A percentile compares a stretch with the other conserved stretches of the same genome.
These are phyloP conservation scores for Rhododendron ovatum DNA, from an alignment of 148 eudicot genomes.

Conservation along the genomic window DNA sequence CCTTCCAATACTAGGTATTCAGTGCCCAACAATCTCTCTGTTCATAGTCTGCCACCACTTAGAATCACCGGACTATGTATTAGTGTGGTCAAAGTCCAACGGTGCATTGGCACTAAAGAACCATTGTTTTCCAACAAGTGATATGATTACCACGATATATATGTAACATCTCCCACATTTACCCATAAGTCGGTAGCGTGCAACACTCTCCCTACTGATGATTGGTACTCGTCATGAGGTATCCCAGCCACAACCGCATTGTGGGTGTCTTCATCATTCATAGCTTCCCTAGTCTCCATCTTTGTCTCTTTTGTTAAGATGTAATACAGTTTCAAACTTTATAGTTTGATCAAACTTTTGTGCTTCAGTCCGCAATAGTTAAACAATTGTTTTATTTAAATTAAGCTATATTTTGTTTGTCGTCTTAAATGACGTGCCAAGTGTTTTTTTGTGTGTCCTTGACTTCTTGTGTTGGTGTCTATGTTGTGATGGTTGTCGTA, in stretches of 20 bases:
- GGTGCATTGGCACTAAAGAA: not conserved
- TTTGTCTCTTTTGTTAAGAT: not conserved
- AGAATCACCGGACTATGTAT: not conserved
- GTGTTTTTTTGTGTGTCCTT: not conserved
- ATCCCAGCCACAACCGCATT: too few species aligned
- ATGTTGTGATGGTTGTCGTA: not conserved
- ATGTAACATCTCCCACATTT: not conserved
- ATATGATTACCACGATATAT: not conserved
- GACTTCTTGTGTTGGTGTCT: not conserved
- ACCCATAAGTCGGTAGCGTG: not conserved
- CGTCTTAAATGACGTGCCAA: not conserved
- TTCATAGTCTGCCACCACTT: not conserved
- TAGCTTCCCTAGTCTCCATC: not conserved
- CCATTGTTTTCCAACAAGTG: not conserved
- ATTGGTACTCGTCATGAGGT: too few species aligned
- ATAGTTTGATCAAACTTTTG: not conserved
- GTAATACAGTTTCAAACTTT: not conserved
- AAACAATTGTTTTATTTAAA: not conserved
- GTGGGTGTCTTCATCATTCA: not conserved
- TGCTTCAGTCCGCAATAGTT: not conserved
- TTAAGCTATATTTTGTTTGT: not conserved
- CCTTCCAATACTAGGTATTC: not conserved
- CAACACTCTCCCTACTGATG: not conserved
- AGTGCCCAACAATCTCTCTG: not conserved
- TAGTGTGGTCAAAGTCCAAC: not conserved